A percentile compares a stretch with the other conserved stretches of the same genome.
Conservation (phyloP, 768 basidiomycete genomes). For the Leccinum variicolor region DNA sequence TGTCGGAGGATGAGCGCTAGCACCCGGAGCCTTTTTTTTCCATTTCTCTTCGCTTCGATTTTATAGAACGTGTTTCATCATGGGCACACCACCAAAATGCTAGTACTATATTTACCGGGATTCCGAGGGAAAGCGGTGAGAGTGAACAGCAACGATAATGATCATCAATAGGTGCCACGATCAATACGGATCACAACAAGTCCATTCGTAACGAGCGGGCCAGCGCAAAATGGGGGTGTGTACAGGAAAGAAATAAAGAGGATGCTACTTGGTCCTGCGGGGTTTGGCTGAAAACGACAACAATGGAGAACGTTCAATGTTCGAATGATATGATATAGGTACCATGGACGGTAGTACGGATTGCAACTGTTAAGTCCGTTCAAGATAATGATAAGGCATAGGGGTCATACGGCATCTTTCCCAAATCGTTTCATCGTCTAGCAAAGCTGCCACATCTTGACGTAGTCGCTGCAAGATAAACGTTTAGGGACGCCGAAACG, state of each 20-base stretch:
- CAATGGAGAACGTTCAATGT: background rate
- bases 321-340: background rate
- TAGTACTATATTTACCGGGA: background rate
- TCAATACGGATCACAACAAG: background rate
- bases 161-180: background rate
- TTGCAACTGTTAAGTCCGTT: constrained; percentile 1
- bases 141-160: background rate
- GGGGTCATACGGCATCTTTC: background rate
- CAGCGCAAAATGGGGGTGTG: background rate
- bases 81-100: background rate
- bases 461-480: constrained; percentile 23
- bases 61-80: background rate
- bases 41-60: background rate
- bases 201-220: background rate
- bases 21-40: background rate
- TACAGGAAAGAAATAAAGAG: background rate
- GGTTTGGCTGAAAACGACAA: background rate
- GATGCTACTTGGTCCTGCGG: background rate
- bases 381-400: background rate
- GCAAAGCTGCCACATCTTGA: constrained; percentile 34
- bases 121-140: background rate
- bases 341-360: background rate
- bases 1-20: background rate
- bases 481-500: background rate
- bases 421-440: background rate